Base-by-base conservation (phyloP, 2,329 filamentous ascomycete species). In the Pyrenophora seminiperda region DNA sequence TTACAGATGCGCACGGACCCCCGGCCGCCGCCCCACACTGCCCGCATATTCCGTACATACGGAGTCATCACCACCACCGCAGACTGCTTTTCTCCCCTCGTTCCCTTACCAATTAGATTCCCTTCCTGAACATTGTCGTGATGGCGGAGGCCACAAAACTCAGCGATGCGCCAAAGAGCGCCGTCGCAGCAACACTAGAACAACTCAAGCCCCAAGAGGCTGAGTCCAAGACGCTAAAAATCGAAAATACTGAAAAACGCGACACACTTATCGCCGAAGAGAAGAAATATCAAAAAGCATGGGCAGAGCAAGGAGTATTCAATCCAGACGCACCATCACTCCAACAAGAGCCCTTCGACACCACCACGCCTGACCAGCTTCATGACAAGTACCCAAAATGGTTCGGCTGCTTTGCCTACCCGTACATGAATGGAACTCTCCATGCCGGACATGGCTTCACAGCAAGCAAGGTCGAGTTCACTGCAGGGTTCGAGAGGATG, bases 361-460 rank as follows among this genome's bases (percentile, higher is more conserved):
- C 88, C 54, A 85, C 92, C 63, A 81, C 87, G 41, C 80, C 89
- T 50, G 84, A 83, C 57, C 87, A 94, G 66, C 81, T 96, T 58
- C 89, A 89, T 68, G 81, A 87, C 67, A 87, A 91, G 73, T 79
- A 89, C 66, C 93, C 93, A 62, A 97, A 97, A 77, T 96, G 92
- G 81, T 95, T 93, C 71, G 91, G 88, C 46, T 87, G 84, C 47
- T 88, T 90, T 78, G 86, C 83, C 63, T 90, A 87, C 41, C 68
- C 70, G 7, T 75, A 75, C 62, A 73, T 75, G 68, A 75, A 75
- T 50, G 73, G 73, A 39, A 71, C 67, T 53, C 81, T 95, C 19
- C 93, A 97, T 70, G 91, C 89, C 24, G 94, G 94, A 17, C 94
- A 99, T 78, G 88, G 86, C 63, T 97, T 99, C 75, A 94, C 91